Evolutionary conservation across 129 eudicot species (phyloP).

Genomic region (Glebionis coronaria): DNA sequence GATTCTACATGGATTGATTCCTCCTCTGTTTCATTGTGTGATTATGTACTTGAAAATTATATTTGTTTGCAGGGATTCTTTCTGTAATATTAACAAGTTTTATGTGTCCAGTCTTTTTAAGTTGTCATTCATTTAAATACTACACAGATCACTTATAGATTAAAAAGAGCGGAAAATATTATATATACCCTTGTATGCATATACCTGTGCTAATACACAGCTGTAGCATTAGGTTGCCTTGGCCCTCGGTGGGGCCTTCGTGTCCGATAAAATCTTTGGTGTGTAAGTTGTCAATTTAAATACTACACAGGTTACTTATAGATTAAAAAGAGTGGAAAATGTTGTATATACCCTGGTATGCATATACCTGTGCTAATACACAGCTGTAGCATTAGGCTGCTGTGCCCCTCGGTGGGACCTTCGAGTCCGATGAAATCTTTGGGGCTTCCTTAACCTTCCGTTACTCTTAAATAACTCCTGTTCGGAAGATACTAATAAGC

Average conservation of each 20-base stretch:
- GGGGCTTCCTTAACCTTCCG: conserved; percentile 48
- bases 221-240: conserved; percentile 23
- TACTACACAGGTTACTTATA: too few species aligned
- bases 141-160: neutral
- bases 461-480: conserved; percentile 39
- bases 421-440: conserved; percentile 34
- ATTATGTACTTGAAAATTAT: conserved; percentile 24
- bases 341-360: neutral
- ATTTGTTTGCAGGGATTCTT: conserved; percentile 28
- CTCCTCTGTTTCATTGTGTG: conserved; percentile 26
- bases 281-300: too few species aligned
- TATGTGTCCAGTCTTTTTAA: conserved; percentile 1
- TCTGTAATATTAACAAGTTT: conserved; percentile 18
- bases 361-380: conserved; percentile 15
- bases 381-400: conserved; percentile 25
- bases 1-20: conserved; percentile 23
- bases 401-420: conserved; percentile 31
- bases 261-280: conserved; percentile 33
- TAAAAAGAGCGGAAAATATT: too few species aligned
- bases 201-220: conserved; percentile 20
- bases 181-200: neutral
- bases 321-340: too few species aligned
- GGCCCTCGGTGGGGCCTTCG: conserved; percentile 33
- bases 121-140: neutral
- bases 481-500: conserved; percentile 50